These are phyloP conservation scores for Hyparrhenia diplandra DNA, from an alignment of 176 grass and related monocot genomes.

Conservation along the genomic window DNA sequence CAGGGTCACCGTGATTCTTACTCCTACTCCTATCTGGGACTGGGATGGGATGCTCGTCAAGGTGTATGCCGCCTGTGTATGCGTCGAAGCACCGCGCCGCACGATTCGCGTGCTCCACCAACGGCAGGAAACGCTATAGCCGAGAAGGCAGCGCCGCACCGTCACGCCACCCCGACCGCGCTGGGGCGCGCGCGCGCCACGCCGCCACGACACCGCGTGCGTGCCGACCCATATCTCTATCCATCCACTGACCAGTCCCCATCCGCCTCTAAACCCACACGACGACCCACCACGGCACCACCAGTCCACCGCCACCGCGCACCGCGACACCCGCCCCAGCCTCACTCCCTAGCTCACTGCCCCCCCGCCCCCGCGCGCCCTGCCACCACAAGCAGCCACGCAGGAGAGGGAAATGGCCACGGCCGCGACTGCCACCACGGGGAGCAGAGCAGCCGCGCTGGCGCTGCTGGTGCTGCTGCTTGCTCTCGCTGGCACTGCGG, in stretches of 20 bases:
- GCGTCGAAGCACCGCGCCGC: no score
- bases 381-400: neutral
- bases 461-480: neutral
- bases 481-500: neutral
- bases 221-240: neutral
- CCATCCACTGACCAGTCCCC: neutral
- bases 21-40: no score
- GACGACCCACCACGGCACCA: neutral
- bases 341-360: neutral
- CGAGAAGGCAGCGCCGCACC: neutral
- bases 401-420: constrained; percentile 4
- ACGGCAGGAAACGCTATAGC: neutral
- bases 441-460: neutral
- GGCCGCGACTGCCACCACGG: neutral
- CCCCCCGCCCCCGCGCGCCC: neutral
- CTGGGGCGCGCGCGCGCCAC: neutral
- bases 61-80: neutral
- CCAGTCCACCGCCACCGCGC: neutral
- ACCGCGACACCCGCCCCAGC: neutral
- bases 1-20: neutral
- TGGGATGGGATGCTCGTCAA: no score
- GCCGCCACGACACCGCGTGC: neutral
- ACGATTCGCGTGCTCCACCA: no score
- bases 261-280: neutral
- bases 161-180: neutral